Base-by-base conservation (phyloP, 2,329 filamentous ascomycete species). In the Colletotrichum sp. region DNA sequence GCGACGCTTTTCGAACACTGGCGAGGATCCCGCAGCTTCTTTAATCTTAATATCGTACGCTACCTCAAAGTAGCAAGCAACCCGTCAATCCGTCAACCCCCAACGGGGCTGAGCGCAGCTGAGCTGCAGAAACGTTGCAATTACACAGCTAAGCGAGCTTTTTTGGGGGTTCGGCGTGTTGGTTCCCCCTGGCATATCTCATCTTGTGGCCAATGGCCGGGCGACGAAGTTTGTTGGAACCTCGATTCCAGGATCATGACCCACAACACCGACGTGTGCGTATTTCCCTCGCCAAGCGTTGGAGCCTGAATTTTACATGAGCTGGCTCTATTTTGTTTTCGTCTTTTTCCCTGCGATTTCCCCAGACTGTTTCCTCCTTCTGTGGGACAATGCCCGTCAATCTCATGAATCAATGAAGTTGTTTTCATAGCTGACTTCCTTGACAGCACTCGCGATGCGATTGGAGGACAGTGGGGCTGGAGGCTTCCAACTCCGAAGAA, bases 361-460 rank as follows among this genome's bases (percentile, higher is more conserved):
- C 5, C 8, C 18, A n/a, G 3, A 10, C 8, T 43, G 1, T 10
- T n/a, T 43, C 5, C n/a, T n/a, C 18, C 0, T 43, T 43, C 8
- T 10, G 8, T 43, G 39, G 18, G 16, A 10, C 8, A n/a, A 10
- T 43, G 8, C 1, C 39, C 8, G 39, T 43, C 5, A 3, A 43
- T 43, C 8, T n/a, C 16, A 43, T 3, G 16, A n/a, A n/a, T n/a
- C 18, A n/a, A 43, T n/a, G 39, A 43, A 10, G 8, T n/a, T n/a
- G 4, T 6, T 10, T 3, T 43, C n/a, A 1, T 39, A 43, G 39
- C 39, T 43, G 39, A 43, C 16, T n/a, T 10, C 4, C 8, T 43
- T 6, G 0, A n/a, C 39, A n/a, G 39, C 39, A 43, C 5, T 43
- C 16, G 39, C 18, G 0, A 43, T 43, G 39, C 16, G n/a, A 9